Evolutionary conservation across 2,329 filamentous ascomycete species (phyloP).

Genomic region (Endoconidiophora laricicola): DNA sequence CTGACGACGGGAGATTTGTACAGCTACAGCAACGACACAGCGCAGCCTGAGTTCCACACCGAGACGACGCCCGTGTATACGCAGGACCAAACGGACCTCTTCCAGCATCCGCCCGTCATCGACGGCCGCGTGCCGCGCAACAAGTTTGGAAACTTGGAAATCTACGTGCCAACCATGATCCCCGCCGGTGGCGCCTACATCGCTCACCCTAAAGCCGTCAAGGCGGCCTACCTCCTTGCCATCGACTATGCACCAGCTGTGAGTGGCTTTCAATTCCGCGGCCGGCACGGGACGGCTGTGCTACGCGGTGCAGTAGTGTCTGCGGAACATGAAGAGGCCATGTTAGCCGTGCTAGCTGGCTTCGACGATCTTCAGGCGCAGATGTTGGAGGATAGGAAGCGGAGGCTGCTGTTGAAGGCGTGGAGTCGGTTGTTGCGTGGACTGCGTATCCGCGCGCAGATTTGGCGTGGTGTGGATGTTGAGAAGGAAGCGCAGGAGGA

Average conservation of each 20-base stretch:
- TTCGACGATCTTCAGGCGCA: slow-evolving; percentile 50
- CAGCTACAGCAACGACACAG: too few species aligned
- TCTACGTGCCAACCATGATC: slow-evolving; percentile 85
- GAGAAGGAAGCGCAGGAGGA: slow-evolving; percentile 4
- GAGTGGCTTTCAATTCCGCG: slow-evolving; percentile 77
- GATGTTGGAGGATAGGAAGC: slow-evolving; percentile 50
- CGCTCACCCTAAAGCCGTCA: slow-evolving; percentile 37
- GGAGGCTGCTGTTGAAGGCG: slow-evolving; percentile 55
- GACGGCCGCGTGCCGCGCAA: slow-evolving; percentile 72
- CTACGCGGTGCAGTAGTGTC: slow-evolving; percentile 65
- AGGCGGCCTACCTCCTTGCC: slow-evolving; percentile 57
- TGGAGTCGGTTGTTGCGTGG: slow-evolving; percentile 55
- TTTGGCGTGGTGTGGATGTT: slow-evolving; percentile 22
- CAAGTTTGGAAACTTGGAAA: slow-evolving; percentile 81
- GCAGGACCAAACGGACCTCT: slow-evolving; percentile 51
- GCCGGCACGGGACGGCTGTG: slow-evolving; percentile 71
- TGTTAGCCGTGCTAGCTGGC: slow-evolving; percentile 50
- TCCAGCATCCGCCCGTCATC: slow-evolving; percentile 59
- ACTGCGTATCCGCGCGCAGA: slow-evolving; percentile 56
- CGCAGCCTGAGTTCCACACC: slow-evolving; percentile 19
- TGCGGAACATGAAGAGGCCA: slow-evolving; percentile 50
- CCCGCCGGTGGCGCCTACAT: slow-evolving; percentile 68
- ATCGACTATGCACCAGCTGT: slow-evolving; percentile 83
- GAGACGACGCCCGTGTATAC: slow-evolving; percentile 39
- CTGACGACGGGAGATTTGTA: slow-evolving; percentile 16